These are phyloP conservation scores for Hypomontagnella submonticulosa DNA, from an alignment of 495 filamentous ascomycete species.

Conservation along the genomic window DNA sequence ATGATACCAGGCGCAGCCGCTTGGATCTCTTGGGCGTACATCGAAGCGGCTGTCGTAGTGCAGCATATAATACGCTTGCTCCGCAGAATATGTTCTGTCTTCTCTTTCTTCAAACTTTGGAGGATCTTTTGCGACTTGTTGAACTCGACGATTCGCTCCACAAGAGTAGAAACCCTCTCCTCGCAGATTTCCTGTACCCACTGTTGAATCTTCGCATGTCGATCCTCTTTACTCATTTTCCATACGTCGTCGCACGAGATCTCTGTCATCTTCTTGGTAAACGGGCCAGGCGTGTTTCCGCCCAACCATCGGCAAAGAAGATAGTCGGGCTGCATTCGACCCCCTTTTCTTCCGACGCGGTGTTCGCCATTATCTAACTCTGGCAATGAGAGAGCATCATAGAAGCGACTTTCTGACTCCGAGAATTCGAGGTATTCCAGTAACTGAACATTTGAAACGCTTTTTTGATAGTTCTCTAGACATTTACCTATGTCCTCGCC, in stretches of 20 bases:
- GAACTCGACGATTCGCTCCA: conserved; percentile 51
- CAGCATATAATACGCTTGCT: conserved; percentile 75
- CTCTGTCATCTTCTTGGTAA: conserved; percentile 45
- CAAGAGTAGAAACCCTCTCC: conserved; percentile 60
- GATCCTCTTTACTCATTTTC: conserved; percentile 56
- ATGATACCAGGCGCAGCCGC: conserved; percentile 64
- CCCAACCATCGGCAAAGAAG: conserved; percentile 71
- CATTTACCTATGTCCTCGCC: conserved; percentile 20
- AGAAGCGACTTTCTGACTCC: conserved; percentile 62
- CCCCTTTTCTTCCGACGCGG: conserved; percentile 59
- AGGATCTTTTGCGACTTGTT: conserved; percentile 57
- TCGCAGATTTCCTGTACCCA: conserved; percentile 65
- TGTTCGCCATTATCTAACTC: conserved; percentile 55
- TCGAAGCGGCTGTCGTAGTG: conserved; percentile 81
- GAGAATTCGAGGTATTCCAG: conserved; percentile 74
- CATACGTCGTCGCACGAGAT: conserved; percentile 58
- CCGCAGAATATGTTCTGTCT: conserved; percentile 57
- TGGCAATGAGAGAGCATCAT: conserved; percentile 64
- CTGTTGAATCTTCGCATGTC: conserved; percentile 48
- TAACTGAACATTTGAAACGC: conserved; percentile 46
- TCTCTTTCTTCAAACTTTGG: conserved; percentile 56
- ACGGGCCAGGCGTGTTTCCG: conserved; percentile 60
- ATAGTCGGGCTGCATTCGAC: conserved; percentile 59
- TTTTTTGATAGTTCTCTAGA: conserved; percentile 18
- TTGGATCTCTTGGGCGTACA: conserved; percentile 64